phyloP scores from a whole-genome alignment of 257 asterid genomes.

The Solanum paucissectum region DNA sequence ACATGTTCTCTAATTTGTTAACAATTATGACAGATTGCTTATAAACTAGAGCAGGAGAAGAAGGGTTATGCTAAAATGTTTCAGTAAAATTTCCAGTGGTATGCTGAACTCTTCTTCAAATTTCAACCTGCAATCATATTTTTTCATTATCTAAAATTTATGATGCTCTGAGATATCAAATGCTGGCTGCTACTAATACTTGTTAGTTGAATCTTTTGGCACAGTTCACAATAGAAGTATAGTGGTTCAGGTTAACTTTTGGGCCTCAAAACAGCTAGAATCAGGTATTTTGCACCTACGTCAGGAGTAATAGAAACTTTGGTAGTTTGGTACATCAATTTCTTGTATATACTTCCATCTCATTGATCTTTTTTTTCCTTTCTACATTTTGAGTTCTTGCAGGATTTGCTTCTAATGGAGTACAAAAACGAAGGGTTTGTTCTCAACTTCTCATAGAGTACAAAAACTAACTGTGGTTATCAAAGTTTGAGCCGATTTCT shows the following conservation, averaged over 20 bases:
- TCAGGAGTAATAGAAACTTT: background rate
- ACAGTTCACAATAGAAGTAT: background rate
- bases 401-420: background rate
- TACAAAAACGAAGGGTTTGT: background rate
- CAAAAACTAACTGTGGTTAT: background rate
- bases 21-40: conserved; percentile 43
- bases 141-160: background rate
- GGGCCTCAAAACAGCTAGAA: background rate
- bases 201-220: background rate
- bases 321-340: background rate
- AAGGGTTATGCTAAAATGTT: conserved; percentile 57
- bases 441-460: background rate
- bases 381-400: background rate
- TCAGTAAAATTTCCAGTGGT: conserved; percentile 26
- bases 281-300: background rate
- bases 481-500: background rate
- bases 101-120: conserved; percentile 5
- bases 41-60: conserved; percentile 47
- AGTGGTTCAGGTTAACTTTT: background rate
- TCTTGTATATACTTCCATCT: background rate
- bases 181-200: background rate
- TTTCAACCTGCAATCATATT: background rate
- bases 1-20: background rate
- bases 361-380: background rate
- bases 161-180: background rate